These are phyloP conservation scores for Blumeriella jaapii DNA, from an alignment of 2,329 filamentous ascomycete genomes.

Conservation along the genomic window DNA sequence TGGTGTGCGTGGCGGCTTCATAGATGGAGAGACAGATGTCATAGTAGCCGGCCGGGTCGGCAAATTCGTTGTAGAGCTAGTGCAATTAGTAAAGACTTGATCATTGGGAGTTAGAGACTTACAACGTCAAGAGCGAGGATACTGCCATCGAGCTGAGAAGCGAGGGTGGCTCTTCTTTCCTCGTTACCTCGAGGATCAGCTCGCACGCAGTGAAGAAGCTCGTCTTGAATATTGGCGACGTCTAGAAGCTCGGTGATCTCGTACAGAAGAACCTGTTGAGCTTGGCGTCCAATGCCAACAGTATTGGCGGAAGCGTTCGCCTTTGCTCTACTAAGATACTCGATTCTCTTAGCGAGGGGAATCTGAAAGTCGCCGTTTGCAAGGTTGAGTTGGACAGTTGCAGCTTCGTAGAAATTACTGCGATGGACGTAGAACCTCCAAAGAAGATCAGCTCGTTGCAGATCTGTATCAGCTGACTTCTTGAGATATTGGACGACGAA, in stretches of 20 bases:
- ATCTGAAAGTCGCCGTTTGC: constrained; percentile 74
- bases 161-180: constrained; percentile 52
- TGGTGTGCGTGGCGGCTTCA: constrained; percentile 82
- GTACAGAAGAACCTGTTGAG: constrained; percentile 75
- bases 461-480: constrained; percentile 58
- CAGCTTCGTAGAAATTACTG: constrained; percentile 74
- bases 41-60: constrained; percentile 84
- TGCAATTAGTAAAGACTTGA: constrained; percentile 12
- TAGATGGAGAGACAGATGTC: constrained; percentile 90
- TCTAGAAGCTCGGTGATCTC: constrained; percentile 80
- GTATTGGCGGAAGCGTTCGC: constrained; percentile 83
- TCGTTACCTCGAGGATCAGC: constrained; percentile 57
- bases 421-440: constrained; percentile 88
- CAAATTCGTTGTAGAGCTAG: constrained; percentile 85
- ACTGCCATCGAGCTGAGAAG: constrained; percentile 60
- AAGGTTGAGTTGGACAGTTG: constrained; percentile 72
- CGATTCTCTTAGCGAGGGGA: constrained; percentile 74
- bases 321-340: constrained; percentile 80
- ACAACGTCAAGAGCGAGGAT: constrained; percentile 68
- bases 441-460: constrained; percentile 76
- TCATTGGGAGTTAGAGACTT: constrained; percentile 32
- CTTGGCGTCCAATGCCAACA: constrained; percentile 63
- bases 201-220: constrained; percentile 68
- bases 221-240: constrained; percentile 89
- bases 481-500: constrained; percentile 81